Conservation (phyloP, 306 rosid species). For the Trifolium fragiferum region DNA sequence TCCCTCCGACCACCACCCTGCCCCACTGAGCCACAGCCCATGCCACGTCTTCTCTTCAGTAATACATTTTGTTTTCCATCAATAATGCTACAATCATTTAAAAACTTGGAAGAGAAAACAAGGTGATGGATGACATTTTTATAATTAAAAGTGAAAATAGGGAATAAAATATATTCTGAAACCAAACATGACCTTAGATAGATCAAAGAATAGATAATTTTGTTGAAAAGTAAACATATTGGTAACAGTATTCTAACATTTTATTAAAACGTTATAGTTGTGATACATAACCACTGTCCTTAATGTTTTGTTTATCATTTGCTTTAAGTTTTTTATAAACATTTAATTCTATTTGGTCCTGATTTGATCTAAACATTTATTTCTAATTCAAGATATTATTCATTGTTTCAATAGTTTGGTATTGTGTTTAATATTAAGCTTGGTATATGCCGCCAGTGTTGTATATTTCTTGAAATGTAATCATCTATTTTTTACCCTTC, state of each 20-base stretch:
- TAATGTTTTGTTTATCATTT: neutral
- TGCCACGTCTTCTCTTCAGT: neutral
- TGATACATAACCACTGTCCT: neutral
- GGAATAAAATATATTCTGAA: neutral
- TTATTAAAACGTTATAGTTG: neutral
- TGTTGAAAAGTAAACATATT: neutral
- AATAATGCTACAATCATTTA: neutral
- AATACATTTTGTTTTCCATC: too few species aligned
- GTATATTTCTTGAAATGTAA: neutral
- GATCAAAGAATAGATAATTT: neutral
- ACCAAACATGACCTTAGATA: neutral
- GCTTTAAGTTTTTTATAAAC: neutral
- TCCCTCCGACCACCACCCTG: neutral
- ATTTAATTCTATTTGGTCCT: too few species aligned
- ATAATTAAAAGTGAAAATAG: neutral
- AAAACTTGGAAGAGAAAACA: neutral
- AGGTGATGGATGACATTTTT: neutral
- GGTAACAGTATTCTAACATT: neutral
- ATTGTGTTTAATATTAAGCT: constrained; percentile 4
- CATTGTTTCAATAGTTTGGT: constrained; percentile 7
- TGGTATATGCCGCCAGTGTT: neutral
- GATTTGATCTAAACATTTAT: neutral
- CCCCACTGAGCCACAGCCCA: neutral
- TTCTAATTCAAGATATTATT: neutral
- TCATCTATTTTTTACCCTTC: constrained; percentile 12